Conservation (phyloP, 2,329 filamentous ascomycete species). For the Neophaeococcomyces aloes region DNA sequence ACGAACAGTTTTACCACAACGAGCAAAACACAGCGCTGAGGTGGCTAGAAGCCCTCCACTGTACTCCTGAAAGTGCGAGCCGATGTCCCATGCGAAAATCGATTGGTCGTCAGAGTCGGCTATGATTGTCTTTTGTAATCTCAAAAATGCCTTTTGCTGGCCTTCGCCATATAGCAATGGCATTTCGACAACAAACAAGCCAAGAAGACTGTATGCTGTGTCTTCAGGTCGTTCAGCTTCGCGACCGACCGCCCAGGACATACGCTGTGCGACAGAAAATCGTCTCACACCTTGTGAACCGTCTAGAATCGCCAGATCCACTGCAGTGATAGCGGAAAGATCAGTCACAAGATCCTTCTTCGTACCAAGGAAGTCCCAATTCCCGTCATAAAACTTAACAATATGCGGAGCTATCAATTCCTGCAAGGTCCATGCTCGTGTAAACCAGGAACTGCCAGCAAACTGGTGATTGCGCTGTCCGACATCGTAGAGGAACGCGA, state of each 20-base stretch:
- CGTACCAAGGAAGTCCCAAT: slow-evolving; percentile 1
- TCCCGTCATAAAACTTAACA: slow-evolving; percentile 23
- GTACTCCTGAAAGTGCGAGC: too few relatives aligned
- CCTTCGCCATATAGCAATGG: slow-evolving; percentile 24
- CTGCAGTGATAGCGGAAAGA: background rate
- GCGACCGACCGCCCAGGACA: slow-evolving; percentile 22
- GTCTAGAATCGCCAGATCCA: background rate
- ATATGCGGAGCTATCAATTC: slow-evolving; percentile 13
- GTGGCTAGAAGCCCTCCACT: too few relatives aligned
- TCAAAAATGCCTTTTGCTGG: slow-evolving; percentile 16
- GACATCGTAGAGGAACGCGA: slow-evolving; percentile 13
- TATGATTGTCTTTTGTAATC: slow-evolving; percentile 24
- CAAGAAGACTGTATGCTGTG: slow-evolving; percentile 23
- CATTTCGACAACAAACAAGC: slow-evolving; percentile 22
- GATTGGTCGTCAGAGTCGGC: slow-evolving; percentile 20
- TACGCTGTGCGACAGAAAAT: background rate
- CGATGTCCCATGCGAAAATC: slow-evolving; percentile 14
- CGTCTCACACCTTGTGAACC: background rate
- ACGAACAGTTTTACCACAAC: too few relatives aligned
- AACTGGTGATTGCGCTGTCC: background rate
- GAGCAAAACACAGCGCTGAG: too few relatives aligned
- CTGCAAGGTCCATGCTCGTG: slow-evolving; percentile 17
- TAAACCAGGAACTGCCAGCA: slow-evolving; percentile 10
- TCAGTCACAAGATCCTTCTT: background rate
- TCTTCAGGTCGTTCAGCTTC: slow-evolving; percentile 21